phyloP scores from a whole-genome alignment of 2,329 filamentous ascomycete genomes.

The Ascochyta koolunga region DNA sequence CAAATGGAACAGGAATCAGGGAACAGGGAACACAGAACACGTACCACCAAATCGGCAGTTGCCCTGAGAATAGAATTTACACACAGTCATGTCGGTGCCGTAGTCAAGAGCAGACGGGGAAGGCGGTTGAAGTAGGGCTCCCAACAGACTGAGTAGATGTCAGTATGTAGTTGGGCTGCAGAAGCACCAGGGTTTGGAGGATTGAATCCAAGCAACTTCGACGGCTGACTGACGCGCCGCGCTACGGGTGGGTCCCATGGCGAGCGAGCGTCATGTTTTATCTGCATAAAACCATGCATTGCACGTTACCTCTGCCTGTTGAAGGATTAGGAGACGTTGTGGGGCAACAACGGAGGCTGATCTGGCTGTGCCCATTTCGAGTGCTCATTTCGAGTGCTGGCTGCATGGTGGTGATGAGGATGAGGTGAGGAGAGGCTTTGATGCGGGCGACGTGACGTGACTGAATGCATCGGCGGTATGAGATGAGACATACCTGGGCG shows the following conservation, averaged over 20 bases:
- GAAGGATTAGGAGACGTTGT: constrained; percentile 2
- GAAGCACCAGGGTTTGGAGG: background rate
- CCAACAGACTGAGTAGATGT: constrained; percentile 21
- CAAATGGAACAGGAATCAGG: too few relatives aligned
- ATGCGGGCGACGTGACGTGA: constrained; percentile 11
- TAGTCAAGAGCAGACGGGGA: background rate
- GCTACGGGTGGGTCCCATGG: too few relatives aligned
- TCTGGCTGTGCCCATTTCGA: constrained; percentile 25
- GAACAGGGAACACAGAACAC: too few relatives aligned
- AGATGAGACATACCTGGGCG: background rate
- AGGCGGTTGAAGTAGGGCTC: background rate
- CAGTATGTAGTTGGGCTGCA: constrained; percentile 15
- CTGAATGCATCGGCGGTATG: background rate
- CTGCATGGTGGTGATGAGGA: constrained; percentile 19
- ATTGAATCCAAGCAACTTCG: constrained; percentile 7
- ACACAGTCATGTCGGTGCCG: constrained; percentile 54
- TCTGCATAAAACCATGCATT: constrained; percentile 13
- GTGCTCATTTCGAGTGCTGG: constrained; percentile 21
- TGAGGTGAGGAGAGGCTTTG: constrained; percentile 2
- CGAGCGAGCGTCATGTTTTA: constrained; percentile 8
- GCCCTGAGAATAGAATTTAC: constrained; percentile 69
- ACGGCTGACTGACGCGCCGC: constrained; percentile 26
- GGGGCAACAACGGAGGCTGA: background rate
- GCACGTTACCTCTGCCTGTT: constrained; percentile 29
- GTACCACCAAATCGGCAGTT: constrained; percentile 69